Evolutionary conservation across 257 asterid genomes (phyloP).

Genomic region (Cruciata laevipes): DNA sequence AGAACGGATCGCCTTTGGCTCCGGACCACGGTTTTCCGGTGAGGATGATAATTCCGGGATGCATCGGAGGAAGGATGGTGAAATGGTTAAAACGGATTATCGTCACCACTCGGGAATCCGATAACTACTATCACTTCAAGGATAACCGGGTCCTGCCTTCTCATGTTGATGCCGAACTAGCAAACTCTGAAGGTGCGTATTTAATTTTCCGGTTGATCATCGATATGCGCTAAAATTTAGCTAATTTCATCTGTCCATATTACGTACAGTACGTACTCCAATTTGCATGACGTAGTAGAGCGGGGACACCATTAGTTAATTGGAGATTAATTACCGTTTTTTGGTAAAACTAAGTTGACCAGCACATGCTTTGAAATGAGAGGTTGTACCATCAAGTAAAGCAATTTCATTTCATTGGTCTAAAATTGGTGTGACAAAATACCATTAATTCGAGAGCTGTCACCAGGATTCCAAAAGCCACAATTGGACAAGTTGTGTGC

Average conservation of each 20-base stretch:
- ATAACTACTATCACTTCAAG: constrained; percentile 62
- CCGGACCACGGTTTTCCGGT: constrained; percentile 95
- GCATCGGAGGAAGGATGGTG: constrained; percentile 94
- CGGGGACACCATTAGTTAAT: too few species aligned
- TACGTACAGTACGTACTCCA: too few species aligned
- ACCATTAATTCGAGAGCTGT: too few species aligned
- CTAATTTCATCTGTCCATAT: too few species aligned
- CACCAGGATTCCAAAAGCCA: neutral
- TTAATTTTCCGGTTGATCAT: too few species aligned
- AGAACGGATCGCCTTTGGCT: constrained; percentile 58
- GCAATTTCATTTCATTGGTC: neutral
- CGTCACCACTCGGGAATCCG: constrained; percentile 63
- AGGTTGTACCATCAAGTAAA: too few species aligned
- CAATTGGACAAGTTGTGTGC: neutral
- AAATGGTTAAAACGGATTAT: constrained; percentile 79
- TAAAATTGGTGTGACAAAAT: too few species aligned
- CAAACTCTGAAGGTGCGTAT: constrained; percentile 68
- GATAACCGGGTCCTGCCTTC: constrained; percentile 85
- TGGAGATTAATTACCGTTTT: too few species aligned
- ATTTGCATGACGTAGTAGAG: too few species aligned
- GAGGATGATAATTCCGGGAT: constrained; percentile 78
- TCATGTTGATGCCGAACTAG: constrained; percentile 83
- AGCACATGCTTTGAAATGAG: neutral
- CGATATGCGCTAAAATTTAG: too few species aligned
- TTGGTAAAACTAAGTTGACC: neutral